phyloP scores from a whole-genome alignment of 2,329 filamentous ascomycete genomes.

The Diplodia corticola region DNA sequence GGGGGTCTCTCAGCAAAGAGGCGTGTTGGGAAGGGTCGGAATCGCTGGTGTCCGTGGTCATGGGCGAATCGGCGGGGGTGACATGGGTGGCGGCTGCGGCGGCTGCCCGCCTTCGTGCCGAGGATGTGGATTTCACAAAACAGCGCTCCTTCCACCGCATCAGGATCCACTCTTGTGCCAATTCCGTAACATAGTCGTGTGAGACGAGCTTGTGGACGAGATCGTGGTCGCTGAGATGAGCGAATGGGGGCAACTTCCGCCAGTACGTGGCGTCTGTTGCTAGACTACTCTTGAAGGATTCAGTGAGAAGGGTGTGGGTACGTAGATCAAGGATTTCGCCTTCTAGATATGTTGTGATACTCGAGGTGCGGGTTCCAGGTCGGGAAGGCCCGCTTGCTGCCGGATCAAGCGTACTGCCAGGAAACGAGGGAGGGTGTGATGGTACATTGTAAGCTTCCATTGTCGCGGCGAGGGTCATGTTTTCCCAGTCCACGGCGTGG shows the following conservation, averaged over 20 bases:
- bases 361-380: slow-evolving; percentile 39
- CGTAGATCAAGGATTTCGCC: slow-evolving; percentile 67
- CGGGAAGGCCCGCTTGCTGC: not conserved
- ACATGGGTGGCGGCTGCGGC: slow-evolving; percentile 13
- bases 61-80: slow-evolving; percentile 16
- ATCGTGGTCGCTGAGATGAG: slow-evolving; percentile 39
- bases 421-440: slow-evolving; percentile 40
- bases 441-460: slow-evolving; percentile 72
- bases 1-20: not conserved
- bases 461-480: slow-evolving; percentile 64
- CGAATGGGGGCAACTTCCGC: slow-evolving; percentile 50
- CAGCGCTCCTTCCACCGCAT: slow-evolving; percentile 60
- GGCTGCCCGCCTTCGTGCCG: slow-evolving; percentile 3
- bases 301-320: slow-evolving; percentile 53
- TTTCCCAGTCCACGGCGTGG: slow-evolving; percentile 60
- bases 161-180: slow-evolving; percentile 53
- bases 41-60: not conserved
- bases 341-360: slow-evolving; percentile 66
- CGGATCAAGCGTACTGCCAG: slow-evolving; percentile 25
- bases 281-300: slow-evolving; percentile 48
- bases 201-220: slow-evolving; percentile 48
- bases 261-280: slow-evolving; percentile 51
- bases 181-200: slow-evolving; percentile 38
- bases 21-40: not conserved
- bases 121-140: slow-evolving; percentile 43